Evolutionary conservation across 1,284 basidiomycete genomes (phyloP), one percentile per base, ranked within the genome.

Genomic region (Microbotryum silenes-acaulis): DNA sequence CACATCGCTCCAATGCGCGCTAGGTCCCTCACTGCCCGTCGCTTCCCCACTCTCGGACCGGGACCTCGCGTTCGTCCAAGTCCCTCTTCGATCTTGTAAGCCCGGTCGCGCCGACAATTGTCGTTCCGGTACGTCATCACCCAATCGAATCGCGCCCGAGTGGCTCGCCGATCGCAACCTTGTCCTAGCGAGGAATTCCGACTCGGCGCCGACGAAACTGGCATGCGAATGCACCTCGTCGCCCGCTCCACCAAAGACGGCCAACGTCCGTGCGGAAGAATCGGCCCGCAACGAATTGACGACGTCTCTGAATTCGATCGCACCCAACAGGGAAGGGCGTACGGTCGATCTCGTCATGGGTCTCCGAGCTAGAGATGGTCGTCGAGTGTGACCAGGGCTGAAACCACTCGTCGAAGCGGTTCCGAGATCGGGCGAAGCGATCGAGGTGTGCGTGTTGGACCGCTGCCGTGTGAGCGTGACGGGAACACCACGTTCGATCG

Each of bases 221-320:
- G 45, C 48, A 27, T 51, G 61, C 27, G 51, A 45, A 27, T 62
- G 56, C 27, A 59, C 57, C 27, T 64, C 60, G 44, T 60, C 54
- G 25, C n/a, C 44, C 7, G 51, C 55, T 14, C 58, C 57, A 12
- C 66, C 61, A 25, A 71, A 71, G 6, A 64, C 62, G 29, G 64
- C 54, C 8, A 70, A 62, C 58, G 51, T 63, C n/a, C 56, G 52
- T 23, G 56, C 64, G 29, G 25, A 64, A 50, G 67, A 73, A 33
- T 79, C 78, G 20, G 81, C 79, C 60, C 85, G 82, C 10, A 97
- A 79, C 0, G 86, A 87, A 20, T 87, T 81, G 18, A 97, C 87
- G 18, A 96, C 88, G 63, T 92, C 86, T 31, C 90, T 81, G 75
- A 97, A 97, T 74, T 97, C 93, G 57, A 97, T 83, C 0, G 93